Base-by-base conservation (phyloP, 2,329 filamentous ascomycete species). In the Stagonosporopsis vannaccii region DNA sequence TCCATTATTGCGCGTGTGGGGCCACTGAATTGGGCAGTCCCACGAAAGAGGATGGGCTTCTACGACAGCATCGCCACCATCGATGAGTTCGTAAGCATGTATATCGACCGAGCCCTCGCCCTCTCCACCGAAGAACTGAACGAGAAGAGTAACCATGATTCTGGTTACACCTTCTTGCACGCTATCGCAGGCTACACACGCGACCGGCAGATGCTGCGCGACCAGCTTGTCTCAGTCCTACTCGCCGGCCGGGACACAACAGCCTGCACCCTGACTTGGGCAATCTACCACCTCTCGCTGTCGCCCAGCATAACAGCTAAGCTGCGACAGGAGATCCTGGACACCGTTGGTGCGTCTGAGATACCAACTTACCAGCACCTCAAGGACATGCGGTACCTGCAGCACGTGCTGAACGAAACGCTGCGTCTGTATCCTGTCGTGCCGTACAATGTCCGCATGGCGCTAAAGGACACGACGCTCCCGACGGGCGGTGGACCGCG, bases 201-300 rank as follows among this genome's bases (percentile, higher is more conserved):
- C 30, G 79, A 83, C 59, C 73, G 79, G 22, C 84, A 82, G 50
- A 84, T 92, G 4, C 83, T 97, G 13, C 90, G 92, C 30, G 92
- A 97, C 76, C 92, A 97, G 75, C 81, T 97, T 43, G 84, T 75
- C 20, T 70, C 67, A 40, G 85, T 97, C 11, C 84, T 97, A 2
- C 84, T 97, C 15, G 93, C 93, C 1, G 92, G 91, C 12, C 85
- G 90, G 20, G 93, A 97, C 75, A 97, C 93, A 13, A 97, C 93
- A 0, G 92, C 92, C 26, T 85, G 83, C 15, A 92, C 90, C 0
- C 82, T 97, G 0, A 90, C 87, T 0, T 97, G 92, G 89, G 82
- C 85, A 32, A 82, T 97, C 56, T 96, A 95, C 75, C 91, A 97
- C 75, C 82, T 97, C 2, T 85, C 88, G 33, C 85, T 87, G 15